Evolutionary conservation across 208 protist genomes (phyloP), one percentile per base, ranked within the genome.

Genomic region (Trypanosoma congolense): DNA sequence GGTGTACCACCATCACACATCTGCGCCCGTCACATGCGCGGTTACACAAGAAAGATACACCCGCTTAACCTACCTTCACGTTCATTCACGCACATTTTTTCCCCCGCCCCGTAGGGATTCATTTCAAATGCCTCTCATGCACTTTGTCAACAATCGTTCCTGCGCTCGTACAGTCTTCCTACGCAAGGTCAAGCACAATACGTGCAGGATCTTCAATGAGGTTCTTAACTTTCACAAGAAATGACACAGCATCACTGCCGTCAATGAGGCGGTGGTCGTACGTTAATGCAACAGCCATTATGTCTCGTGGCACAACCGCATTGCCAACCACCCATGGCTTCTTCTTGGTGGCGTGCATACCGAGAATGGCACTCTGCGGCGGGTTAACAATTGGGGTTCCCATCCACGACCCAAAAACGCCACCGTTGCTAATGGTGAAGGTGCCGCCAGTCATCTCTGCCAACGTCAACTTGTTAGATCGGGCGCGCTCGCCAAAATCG

Each of bases 181-280:
- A 95, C 31, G 87, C 77, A 49, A 94, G 77, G 70, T 93, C 88
- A 9, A 99, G 79, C 43, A 98, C 78, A 64, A 98, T 93, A 58
- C 87, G 78, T 25, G 75, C 66, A 57, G 97, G 96, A 62, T 98
- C 93, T 78, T 98, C 96, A 40, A 99, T 90, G 26, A 89, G 70
- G 49, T 98, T 96, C 82, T 99, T 99, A 64, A 99, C 85, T 64
- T 93, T 97, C n/a, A 93, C 83, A 56, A 99, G 81, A 69, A 98
- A 98, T n/a, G 92, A 96, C 4, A 99, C 97, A 25, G 97, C 97
- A 51, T 99, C 97, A 41, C 95, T 76, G 31, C 97, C 98, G 62
- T 99, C 97, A 64, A 99, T 98, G 26, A 99, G 77, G 50, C 98
- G 95, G 77, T 99, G 98, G 69, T 99, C 97, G 83, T 99, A 99